Percentiles rank a stretch among this genome's conserved stretches.
Conservation (phyloP, 805 yeast genomes). For the Hanseniaspora lindneri region DNA sequence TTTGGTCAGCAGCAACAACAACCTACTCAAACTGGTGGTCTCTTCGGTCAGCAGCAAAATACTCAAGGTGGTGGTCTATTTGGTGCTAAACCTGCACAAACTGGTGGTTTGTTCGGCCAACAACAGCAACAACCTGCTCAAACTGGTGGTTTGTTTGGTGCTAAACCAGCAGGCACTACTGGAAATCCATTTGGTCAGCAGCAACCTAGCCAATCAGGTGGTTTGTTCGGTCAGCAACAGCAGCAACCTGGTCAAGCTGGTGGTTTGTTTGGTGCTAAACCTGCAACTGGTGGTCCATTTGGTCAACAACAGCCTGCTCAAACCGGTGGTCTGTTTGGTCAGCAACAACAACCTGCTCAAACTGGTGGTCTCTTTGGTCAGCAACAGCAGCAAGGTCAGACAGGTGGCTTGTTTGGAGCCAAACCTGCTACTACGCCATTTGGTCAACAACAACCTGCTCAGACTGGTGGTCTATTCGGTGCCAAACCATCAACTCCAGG, state of each 20-base stretch:
- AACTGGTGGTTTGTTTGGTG: conserved; percentile 30
- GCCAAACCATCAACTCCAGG: conserved; percentile 19
- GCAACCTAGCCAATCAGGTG: conserved; percentile 27
- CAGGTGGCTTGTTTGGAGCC: conserved; percentile 27
- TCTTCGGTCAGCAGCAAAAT: conserved; percentile 35
- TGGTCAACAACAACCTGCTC: conserved; percentile 35
- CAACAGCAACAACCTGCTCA: conserved; percentile 5
- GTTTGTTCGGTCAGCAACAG: conserved; percentile 33
- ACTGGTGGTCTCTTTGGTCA: conserved; percentile 26
- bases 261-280: conserved; percentile 32
- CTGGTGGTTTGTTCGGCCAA: conserved; percentile 36
- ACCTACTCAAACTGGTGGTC: conserved; percentile 24
- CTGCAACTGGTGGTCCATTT: conserved; percentile 30
- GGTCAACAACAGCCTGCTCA: conserved; percentile 24
- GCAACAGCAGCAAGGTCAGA: conserved; percentile 31
- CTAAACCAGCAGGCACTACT: conserved; percentile 21
- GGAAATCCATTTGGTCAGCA: conserved; percentile 33
- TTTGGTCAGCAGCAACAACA: conserved; percentile 19
- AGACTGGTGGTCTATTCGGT: conserved; percentile 37
- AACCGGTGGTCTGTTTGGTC: conserved; percentile 33
- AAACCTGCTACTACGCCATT: conserved; percentile 24
- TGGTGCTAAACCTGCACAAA: conserved; percentile 21
- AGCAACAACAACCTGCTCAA: conserved; percentile 23
- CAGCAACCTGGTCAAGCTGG: conserved; percentile 21
- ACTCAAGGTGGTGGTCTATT: conserved; percentile 34